A percentile compares a stretch with the other conserved stretches of the same genome.
phyloP scores from a whole-genome alignment of 768 basidiomycete species.

The Pisolithus sp. region DNA sequence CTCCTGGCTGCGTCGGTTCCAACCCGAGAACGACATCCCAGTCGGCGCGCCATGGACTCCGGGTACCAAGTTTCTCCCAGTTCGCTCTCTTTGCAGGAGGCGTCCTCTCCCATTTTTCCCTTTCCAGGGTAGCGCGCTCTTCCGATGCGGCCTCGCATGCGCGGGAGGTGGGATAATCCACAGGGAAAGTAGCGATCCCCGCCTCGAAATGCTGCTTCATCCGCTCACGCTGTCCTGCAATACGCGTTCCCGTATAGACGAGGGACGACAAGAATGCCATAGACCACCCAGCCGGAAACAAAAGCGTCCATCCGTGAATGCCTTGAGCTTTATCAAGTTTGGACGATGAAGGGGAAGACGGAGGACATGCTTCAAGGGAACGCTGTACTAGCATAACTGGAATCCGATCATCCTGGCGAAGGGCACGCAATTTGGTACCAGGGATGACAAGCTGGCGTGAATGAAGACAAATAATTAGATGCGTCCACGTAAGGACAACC shows the following conservation, averaged over 20 bases:
- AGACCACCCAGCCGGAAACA: slow-evolving; percentile 84
- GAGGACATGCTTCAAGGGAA: slow-evolving; percentile 43
- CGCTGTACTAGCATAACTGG: slow-evolving; percentile 81
- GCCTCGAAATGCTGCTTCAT: slow-evolving; percentile 80
- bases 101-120: slow-evolving; percentile 63
- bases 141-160: slow-evolving; percentile 49
- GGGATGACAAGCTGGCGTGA: slow-evolving; percentile 32
- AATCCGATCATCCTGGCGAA: slow-evolving; percentile 73
- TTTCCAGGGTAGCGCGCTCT: slow-evolving; percentile 47
- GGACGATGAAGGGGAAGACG: slow-evolving; percentile 12
- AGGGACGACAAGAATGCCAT: slow-evolving; percentile 88
- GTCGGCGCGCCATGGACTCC: slow-evolving; percentile 70
- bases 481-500: not conserved
- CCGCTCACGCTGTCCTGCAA: slow-evolving; percentile 81
- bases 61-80: slow-evolving; percentile 55
- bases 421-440: slow-evolving; percentile 61
- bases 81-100: slow-evolving; percentile 85
- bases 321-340: slow-evolving; percentile 29
- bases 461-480: not conserved
- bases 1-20: slow-evolving; percentile 10
- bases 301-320: slow-evolving; percentile 82
- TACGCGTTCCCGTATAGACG: slow-evolving; percentile 72
- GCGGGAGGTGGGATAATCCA: slow-evolving; percentile 61
- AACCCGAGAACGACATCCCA: slow-evolving; percentile 71
- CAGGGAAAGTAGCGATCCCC: slow-evolving; percentile 68